phyloP scores from a whole-genome alignment of 106 monocot genomes.

The Dendrobium officinale region DNA sequence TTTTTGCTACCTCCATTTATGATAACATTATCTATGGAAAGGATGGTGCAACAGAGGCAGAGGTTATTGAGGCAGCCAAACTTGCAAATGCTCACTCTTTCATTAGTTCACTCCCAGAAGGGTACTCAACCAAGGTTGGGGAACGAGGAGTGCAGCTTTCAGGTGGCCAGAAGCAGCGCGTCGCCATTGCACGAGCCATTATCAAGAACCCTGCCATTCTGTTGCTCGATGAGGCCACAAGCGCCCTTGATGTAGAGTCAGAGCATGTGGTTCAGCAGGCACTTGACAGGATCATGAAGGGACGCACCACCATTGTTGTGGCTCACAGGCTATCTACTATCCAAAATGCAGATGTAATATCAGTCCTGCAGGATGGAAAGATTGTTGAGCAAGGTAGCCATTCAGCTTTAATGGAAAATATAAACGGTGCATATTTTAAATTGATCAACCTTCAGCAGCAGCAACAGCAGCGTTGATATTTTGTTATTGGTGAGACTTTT shows the following conservation, averaged over 20 bases:
- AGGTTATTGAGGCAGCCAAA: constrained; percentile 82
- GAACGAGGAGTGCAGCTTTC: constrained; percentile 68
- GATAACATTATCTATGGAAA: constrained; percentile 91
- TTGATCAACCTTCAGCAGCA: constrained; percentile 80
- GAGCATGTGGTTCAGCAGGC: constrained; percentile 71
- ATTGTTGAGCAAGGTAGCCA: constrained; percentile 75
- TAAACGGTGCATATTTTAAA: constrained; percentile 68
- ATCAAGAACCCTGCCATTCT: constrained; percentile 64
- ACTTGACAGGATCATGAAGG: constrained; percentile 55
- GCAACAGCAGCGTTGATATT: constrained; percentile 9
- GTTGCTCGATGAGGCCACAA: constrained; percentile 64
- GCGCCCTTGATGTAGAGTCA: constrained; percentile 66
- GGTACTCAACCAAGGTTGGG: constrained; percentile 65
- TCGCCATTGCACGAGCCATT: constrained; percentile 66
- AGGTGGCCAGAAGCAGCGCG: constrained; percentile 62
- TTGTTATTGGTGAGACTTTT: too few species aligned
- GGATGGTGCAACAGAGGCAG: constrained; percentile 61
- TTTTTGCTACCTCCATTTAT: constrained; percentile 78
- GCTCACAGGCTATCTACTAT: constrained; percentile 71
- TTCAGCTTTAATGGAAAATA: constrained; percentile 47
- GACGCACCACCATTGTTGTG: constrained; percentile 56
- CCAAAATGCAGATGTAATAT: constrained; percentile 67
- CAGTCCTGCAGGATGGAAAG: constrained; percentile 66
- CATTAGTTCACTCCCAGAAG: constrained; percentile 81
- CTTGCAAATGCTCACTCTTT: constrained; percentile 92